phyloP scores from a whole-genome alignment of 371 early-diverging fungal genomes.

The Mortierella sp. region DNA sequence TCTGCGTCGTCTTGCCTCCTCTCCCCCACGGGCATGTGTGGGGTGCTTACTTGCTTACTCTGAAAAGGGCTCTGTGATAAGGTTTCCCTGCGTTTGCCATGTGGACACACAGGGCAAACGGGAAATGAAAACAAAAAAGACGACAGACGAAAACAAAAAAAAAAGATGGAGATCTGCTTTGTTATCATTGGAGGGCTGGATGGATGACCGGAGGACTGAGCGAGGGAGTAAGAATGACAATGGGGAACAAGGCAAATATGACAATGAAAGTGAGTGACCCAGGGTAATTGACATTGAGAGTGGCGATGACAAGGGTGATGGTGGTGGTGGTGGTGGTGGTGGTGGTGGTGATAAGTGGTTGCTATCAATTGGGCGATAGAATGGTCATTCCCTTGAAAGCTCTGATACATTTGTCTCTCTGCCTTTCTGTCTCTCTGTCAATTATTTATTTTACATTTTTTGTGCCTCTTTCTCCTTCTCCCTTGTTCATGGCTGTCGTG shows the following conservation, averaged over 20 bases:
- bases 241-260: no score
- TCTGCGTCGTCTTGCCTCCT: not conserved
- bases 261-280: no score
- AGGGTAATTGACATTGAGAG: no score
- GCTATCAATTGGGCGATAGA: not conserved
- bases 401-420: not conserved
- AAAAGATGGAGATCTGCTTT: not conserved
- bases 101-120: slow-evolving; percentile 3
- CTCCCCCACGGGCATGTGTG: no score
- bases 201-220: no score
- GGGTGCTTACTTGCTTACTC: not conserved
- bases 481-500: not conserved
- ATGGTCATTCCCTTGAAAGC: not conserved
- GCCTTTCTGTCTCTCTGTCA: not conserved
- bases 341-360: no score
- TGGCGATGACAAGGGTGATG: no score
- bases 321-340: no score
- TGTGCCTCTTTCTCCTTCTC: not conserved
- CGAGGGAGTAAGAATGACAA: not conserved
- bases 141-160: not conserved
- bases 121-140: not conserved
- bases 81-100: no score
- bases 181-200: no score
- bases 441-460: not conserved
- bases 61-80: not conserved